Evolutionary conservation across 306 rosid species (phyloP).

Genomic region (Trifolium pratense): DNA sequence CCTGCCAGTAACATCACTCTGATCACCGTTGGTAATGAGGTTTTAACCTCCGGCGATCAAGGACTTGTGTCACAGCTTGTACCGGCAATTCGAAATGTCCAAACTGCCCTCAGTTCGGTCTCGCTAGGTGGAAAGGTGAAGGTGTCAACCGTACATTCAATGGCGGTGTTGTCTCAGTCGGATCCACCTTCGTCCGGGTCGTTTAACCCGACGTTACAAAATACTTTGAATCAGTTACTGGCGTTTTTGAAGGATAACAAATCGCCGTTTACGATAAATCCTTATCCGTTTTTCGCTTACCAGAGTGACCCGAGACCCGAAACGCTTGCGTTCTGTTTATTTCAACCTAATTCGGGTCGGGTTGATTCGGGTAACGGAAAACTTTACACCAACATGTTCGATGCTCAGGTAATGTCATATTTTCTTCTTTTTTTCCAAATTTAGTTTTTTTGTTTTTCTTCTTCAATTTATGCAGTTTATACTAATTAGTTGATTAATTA

Average conservation of each 20-base stretch:
- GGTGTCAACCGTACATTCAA: slow-evolving; percentile 86
- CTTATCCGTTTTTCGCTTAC: slow-evolving; percentile 87
- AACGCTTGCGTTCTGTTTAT: slow-evolving; percentile 81
- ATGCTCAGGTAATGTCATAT: slow-evolving; percentile 71
- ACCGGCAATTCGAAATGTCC: slow-evolving; percentile 84
- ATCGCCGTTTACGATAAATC: slow-evolving; percentile 75
- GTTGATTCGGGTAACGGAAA: slow-evolving; percentile 74
- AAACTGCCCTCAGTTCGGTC: slow-evolving; percentile 60
- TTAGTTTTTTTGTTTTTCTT: neutral
- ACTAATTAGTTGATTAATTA: neutral
- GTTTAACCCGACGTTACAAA: slow-evolving; percentile 55
- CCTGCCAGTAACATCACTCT: slow-evolving; percentile 71
- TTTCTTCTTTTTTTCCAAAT: neutral
- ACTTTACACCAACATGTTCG: slow-evolving; percentile 90
- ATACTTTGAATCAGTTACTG: slow-evolving; percentile 52
- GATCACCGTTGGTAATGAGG: slow-evolving; percentile 87
- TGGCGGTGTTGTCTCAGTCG: slow-evolving; percentile 74
- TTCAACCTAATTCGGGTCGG: slow-evolving; percentile 86
- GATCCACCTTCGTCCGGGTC: slow-evolving; percentile 86
- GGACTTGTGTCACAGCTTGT: slow-evolving; percentile 62
- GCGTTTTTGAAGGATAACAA: slow-evolving; percentile 63
- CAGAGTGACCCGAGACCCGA: slow-evolving; percentile 82
- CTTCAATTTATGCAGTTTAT: neutral
- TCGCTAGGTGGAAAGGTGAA: slow-evolving; percentile 65
- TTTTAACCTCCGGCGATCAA: slow-evolving; percentile 57